phyloP scores from a whole-genome alignment of 495 filamentous ascomycete species.

The Talaromyces adpressus region DNA sequence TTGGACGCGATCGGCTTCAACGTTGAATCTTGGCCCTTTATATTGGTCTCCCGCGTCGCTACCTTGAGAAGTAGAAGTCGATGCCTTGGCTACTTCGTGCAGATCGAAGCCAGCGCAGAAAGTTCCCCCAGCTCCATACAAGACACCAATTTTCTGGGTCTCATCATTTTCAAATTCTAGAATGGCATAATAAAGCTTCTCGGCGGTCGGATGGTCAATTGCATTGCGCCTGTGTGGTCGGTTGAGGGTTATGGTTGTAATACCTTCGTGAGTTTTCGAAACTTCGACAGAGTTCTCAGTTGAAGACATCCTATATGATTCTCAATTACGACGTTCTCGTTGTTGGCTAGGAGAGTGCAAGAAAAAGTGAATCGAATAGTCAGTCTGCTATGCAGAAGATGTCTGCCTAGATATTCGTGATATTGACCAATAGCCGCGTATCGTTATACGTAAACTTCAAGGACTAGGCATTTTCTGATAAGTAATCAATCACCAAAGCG shows the following conservation, averaged over 20 bases:
- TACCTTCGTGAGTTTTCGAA: constrained; percentile 28
- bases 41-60: neutral
- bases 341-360: neutral
- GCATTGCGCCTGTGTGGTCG: constrained; percentile 31
- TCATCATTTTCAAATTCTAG: constrained; percentile 34
- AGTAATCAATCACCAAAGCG: neutral
- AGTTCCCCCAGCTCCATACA: constrained; percentile 26
- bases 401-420: neutral
- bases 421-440: neutral
- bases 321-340: too few species aligned
- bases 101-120: constrained; percentile 44
- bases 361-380: neutral
- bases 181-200: constrained; percentile 31
- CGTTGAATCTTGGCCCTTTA: neutral
- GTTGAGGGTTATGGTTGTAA: constrained; percentile 39
- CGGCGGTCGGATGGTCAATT: constrained; percentile 29
- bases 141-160: constrained; percentile 38
- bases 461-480: neutral
- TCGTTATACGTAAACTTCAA: neutral
- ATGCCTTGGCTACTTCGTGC: constrained; percentile 23
- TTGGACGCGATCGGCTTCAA: constrained; percentile 13
- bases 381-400: neutral
- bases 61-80: constrained; percentile 6
- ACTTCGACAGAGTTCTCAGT: neutral
- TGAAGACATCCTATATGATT: neutral